Base-by-base conservation (phyloP, 306 rosid genomes). In the Vigna nakashimae region DNA sequence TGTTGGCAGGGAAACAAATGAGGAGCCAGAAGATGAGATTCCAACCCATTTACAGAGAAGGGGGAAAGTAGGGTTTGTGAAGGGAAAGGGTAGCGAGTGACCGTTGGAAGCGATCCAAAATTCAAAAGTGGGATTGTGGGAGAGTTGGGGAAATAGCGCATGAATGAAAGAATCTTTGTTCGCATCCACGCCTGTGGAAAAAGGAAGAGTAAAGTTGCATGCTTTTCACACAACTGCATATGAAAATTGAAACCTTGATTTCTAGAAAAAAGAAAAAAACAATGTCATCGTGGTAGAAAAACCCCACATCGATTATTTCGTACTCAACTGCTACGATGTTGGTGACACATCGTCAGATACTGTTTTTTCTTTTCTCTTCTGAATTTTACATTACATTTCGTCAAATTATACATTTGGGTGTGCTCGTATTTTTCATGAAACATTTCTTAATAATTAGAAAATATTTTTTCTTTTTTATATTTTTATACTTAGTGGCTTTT, bases 1-100 rank as follows among this genome's bases (percentile, higher is more conserved):
- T 53, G 75, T 90, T 84, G 70, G 88, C 1, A 53, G 86, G 88
- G 84, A 94, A 91, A 81, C 87, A 86, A 76, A 90, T 65, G 1
- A 80, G 11, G 49, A 82, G 86, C 98, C 98, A 94, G 51, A 86
- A 91, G 73, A 86, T 9, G 77, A 85, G 80, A 30, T 66, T 75
- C 89, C 86, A 79, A 50, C 79, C 89, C 89, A 85, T 85, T 82
- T 66, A 40, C 24, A 38, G 70, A 65, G 42, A 46, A 20, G 28
- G 26, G 26, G 30, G 56, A 43, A 6, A 50, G 45, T 43, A 81
- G 51, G 81, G 77, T 76, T 62, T 16, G 67, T 8, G 45, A 60
- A 32, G 14, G 0, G 9, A 42, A 42, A 9, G 46, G 46, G 13
- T 42, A 9, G 58, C 0, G 62, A 22, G 15, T 52, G 4, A 52